These are phyloP conservation scores for Gamarada debralockiae DNA, from an alignment of 495 filamentous ascomycete species.

Conservation along the genomic window DNA sequence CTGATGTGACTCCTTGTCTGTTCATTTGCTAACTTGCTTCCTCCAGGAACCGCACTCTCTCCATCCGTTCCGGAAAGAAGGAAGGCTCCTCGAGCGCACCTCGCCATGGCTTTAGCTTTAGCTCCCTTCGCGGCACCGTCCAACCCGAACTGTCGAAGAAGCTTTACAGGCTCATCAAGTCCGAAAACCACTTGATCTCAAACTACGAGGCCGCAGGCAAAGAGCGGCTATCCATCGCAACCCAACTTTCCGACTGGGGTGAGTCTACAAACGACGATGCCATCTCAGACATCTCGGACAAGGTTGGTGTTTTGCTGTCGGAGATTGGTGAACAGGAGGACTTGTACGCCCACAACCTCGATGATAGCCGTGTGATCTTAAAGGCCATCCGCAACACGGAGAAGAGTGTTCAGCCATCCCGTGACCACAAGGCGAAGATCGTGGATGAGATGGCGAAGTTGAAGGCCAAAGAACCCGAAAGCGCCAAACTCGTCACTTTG, in stretches of 20 bases:
- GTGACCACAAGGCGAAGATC: conserved; percentile 80
- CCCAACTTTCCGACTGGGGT: conserved; percentile 95
- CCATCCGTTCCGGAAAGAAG: conserved; percentile 49
- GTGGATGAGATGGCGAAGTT: conserved; percentile 85
- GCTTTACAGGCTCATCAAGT: conserved; percentile 88
- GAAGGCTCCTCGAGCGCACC: conserved; percentile 24
- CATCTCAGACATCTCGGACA: conserved; percentile 86
- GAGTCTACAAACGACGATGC: conserved; percentile 83
- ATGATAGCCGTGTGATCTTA: conserved; percentile 73
- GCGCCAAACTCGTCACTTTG: conserved; percentile 67
- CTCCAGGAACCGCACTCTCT: conserved; percentile 45
- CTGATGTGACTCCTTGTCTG: not conserved
- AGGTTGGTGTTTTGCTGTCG: conserved; percentile 83
- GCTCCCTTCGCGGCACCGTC: conserved; percentile 73
- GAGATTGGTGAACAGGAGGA: conserved; percentile 95
- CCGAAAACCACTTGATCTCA: conserved; percentile 76
- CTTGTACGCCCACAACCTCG: conserved; percentile 75
- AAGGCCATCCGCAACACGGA: conserved; percentile 94
- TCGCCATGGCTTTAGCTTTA: conserved; percentile 61
- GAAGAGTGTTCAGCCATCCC: conserved; percentile 83
- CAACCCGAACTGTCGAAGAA: conserved; percentile 82
- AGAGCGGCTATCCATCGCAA: conserved; percentile 77
- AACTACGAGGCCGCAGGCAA: conserved; percentile 78
- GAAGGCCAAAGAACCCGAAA: conserved; percentile 84
- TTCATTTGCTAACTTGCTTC: not conserved